Percentiles rank a stretch among this genome's conserved stretches.
Conservation (phyloP, 352 stramenopile genomes). For the Phytophthora pini region DNA sequence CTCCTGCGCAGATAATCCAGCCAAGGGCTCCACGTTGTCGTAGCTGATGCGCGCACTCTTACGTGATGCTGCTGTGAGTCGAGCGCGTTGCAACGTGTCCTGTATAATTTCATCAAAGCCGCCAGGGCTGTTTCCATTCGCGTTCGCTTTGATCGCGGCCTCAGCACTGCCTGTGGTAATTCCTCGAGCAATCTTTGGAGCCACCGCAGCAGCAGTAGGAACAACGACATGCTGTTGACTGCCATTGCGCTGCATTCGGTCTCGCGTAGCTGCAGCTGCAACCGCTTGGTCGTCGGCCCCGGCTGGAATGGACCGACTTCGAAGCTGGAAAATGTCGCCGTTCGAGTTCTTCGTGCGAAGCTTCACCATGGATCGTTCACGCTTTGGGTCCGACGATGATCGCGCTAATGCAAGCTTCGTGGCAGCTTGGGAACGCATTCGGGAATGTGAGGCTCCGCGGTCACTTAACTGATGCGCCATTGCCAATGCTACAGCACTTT, state of each 20-base stretch:
- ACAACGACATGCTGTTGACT: slow-evolving; percentile 22
- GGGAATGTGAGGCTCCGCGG: slow-evolving; percentile 35
- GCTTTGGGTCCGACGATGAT: slow-evolving; percentile 82
- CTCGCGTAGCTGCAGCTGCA: slow-evolving; percentile 27
- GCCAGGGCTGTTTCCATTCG: slow-evolving; percentile 12
- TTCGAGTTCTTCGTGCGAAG: slow-evolving; percentile 61
- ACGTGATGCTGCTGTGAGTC: slow-evolving; percentile 55
- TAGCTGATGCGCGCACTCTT: slow-evolving; percentile 80
- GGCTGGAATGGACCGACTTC: slow-evolving; percentile 37
- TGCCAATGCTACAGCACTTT: slow-evolving; percentile 31
- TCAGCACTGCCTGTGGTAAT: slow-evolving; percentile 71
- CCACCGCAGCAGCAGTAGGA: slow-evolving; percentile 33
- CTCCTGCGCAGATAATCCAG: slow-evolving; percentile 67
- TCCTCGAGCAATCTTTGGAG: slow-evolving; percentile 68
- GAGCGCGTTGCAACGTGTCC: slow-evolving; percentile 72
- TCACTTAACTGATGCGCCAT: slow-evolving; percentile 42
- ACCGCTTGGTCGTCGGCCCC: slow-evolving; percentile 30
- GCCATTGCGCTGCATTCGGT: slow-evolving; percentile 25
- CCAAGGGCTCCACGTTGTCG: slow-evolving; percentile 78
- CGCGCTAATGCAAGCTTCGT: slow-evolving; percentile 74
- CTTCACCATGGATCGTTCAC: slow-evolving; percentile 69
- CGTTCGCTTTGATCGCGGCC: slow-evolving; percentile 35
- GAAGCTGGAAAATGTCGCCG: slow-evolving; percentile 64
- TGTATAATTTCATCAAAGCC: slow-evolving; percentile 68
- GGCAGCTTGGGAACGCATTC: slow-evolving; percentile 54